Evolutionary conservation across 306 rosid genomes (phyloP).

Genomic region (Begonia masoniana): DNA sequence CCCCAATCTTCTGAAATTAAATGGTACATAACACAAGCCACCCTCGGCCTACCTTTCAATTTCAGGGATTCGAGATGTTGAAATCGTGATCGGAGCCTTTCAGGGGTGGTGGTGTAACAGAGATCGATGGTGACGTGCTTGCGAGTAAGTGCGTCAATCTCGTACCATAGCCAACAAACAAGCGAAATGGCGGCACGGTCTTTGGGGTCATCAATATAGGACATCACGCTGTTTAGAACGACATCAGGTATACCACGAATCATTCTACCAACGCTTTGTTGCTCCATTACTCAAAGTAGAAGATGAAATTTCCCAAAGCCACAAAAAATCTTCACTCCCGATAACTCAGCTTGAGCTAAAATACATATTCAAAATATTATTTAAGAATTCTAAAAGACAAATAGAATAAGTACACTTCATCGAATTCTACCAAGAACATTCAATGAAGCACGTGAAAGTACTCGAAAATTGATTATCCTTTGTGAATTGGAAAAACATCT

Average conservation of each 20-base stretch:
- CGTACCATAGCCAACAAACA: slow-evolving; percentile 80
- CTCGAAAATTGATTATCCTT: too few relatives aligned
- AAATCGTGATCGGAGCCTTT: slow-evolving; percentile 48
- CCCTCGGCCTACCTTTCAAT: slow-evolving; percentile 85
- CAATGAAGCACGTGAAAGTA: too few relatives aligned
- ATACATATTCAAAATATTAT: too few relatives aligned
- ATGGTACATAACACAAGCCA: slow-evolving; percentile 64
- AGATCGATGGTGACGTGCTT: slow-evolving; percentile 91
- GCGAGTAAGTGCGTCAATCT: slow-evolving; percentile 76
- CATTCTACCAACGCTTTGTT: slow-evolving; percentile 11
- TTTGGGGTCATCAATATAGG: slow-evolving; percentile 60
- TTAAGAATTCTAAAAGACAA: too few relatives aligned
- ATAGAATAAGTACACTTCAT: too few relatives aligned
- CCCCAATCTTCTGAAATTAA: slow-evolving; percentile 97
- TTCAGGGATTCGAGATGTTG: slow-evolving; percentile 62
- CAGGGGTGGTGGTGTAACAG: slow-evolving; percentile 79
- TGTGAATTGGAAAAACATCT: too few relatives aligned
- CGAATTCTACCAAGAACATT: too few relatives aligned
- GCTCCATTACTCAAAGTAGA: slow-evolving; percentile 17
- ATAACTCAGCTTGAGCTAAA: background rate
- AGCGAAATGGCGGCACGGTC: slow-evolving; percentile 73
- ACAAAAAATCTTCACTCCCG: too few relatives aligned
- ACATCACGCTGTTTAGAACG: slow-evolving; percentile 58
- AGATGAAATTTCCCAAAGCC: background rate
- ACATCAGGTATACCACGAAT: slow-evolving; percentile 29